These are phyloP conservation scores for Sicyos baderoa DNA, from an alignment of 306 rosid species.

Conservation along the genomic window DNA sequence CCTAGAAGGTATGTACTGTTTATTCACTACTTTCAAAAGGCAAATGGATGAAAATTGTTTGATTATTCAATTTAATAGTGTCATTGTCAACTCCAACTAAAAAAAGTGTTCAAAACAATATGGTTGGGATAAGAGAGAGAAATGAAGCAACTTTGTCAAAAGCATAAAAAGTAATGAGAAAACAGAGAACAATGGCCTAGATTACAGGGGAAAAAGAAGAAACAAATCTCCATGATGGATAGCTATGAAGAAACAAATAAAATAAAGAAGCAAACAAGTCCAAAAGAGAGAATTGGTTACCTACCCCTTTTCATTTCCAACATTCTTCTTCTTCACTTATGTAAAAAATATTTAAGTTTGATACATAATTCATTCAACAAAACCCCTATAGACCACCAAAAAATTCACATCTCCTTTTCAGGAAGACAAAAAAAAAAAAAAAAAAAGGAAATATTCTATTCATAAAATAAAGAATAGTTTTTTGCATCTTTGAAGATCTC, in stretches of 20 bases:
- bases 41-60: not conserved
- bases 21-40: not conserved
- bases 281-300: not conserved
- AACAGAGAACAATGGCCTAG: slow-evolving; percentile 34
- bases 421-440: slow-evolving; percentile 5
- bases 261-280: not conserved
- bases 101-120: not conserved
- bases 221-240: slow-evolving; percentile 38
- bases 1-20: no score
- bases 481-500: slow-evolving; percentile 28
- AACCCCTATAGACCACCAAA: slow-evolving; percentile 21
- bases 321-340: slow-evolving; percentile 15
- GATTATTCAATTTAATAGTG: slow-evolving; percentile 3
- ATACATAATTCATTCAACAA: slow-evolving; percentile 17
- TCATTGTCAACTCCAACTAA: not conserved
- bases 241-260: no score
- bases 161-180: slow-evolving; percentile 46
- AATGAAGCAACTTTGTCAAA: slow-evolving; percentile 42
- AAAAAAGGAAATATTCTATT: slow-evolving; percentile 22
- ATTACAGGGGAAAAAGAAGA: slow-evolving; percentile 28
- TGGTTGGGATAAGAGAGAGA: not conserved
- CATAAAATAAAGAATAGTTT: slow-evolving; percentile 29
- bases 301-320: not conserved
- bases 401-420: slow-evolving; percentile 22
- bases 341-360: slow-evolving; percentile 8